A percentile compares a stretch with the other conserved stretches of the same genome.
These are phyloP conservation scores for Acer campestre DNA, from an alignment of 345 rosid genomes.

Conservation along the genomic window DNA sequence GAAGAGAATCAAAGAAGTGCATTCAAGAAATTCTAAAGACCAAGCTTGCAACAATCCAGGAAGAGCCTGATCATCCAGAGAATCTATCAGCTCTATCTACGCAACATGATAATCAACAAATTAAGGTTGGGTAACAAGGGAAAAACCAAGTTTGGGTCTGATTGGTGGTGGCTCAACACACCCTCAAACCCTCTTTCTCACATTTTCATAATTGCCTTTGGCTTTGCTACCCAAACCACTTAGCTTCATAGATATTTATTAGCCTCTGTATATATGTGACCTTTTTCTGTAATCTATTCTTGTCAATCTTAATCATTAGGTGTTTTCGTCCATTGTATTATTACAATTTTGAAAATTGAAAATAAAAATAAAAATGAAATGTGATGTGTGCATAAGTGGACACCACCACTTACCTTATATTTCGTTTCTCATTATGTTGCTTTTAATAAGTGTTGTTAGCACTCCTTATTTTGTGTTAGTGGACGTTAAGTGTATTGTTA, in stretches of 20 bases:
- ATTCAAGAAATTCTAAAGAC: constrained; percentile 41
- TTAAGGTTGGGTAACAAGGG: constrained; percentile 25
- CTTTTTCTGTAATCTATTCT: background rate
- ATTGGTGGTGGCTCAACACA: constrained; percentile 28
- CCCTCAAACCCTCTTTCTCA: constrained; percentile 28
- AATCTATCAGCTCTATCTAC: background rate
- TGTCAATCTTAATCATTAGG: no score
- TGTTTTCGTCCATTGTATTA: no score
- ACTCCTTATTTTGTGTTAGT: no score
- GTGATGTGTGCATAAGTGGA: no score
- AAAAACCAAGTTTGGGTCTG: constrained; percentile 19
- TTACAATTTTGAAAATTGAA: no score
- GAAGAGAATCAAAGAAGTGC: constrained; percentile 34
- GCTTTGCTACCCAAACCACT: constrained; percentile 20
- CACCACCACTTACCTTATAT: no score
- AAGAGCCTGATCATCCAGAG: constrained; percentile 26
- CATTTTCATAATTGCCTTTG: constrained; percentile 25
- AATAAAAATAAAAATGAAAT: no score
- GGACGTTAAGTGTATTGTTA: no score
- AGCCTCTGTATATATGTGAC: background rate
- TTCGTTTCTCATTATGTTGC: no score
- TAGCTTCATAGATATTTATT: constrained; percentile 8
- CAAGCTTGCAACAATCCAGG: constrained; percentile 38
- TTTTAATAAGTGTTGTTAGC: no score
- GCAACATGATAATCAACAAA: background rate